Conservation (phyloP, 169 alveolate genomes). For the Babesia sp. region DNA sequence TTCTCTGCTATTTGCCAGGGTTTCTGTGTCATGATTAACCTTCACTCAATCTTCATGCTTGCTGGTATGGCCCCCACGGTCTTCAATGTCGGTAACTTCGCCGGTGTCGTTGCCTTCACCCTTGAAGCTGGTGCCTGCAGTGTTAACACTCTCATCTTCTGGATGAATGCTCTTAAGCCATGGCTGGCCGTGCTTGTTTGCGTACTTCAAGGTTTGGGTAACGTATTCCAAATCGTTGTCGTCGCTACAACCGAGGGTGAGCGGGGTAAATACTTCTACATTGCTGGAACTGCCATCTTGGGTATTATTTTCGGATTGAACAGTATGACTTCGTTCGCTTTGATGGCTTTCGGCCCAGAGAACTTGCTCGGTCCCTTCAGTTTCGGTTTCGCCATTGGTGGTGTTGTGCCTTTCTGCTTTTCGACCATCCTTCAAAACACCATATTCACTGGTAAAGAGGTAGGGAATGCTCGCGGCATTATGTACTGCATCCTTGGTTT, state of each 20-base stretch:
- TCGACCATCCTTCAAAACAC: slow-evolving; percentile 17
- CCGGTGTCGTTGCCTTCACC: slow-evolving; percentile 15
- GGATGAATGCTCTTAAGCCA: slow-evolving; percentile 34
- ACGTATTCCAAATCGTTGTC: slow-evolving; percentile 18
- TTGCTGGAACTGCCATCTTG: neutral
- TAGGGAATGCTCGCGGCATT: neutral
- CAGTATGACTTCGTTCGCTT: slow-evolving; percentile 21
- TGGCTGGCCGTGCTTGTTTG: slow-evolving; percentile 29
- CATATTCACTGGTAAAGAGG: neutral
- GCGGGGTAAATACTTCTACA: slow-evolving; percentile 30
- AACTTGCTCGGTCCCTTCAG: slow-evolving; percentile 39
- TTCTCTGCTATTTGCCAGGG: slow-evolving; percentile 43
- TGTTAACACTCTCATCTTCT: slow-evolving; percentile 25
- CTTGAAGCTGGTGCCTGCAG: slow-evolving; percentile 11
- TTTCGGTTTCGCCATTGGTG: slow-evolving; percentile 40
- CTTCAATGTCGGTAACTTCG: slow-evolving; percentile 8
- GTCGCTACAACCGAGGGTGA: neutral
- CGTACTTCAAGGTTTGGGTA: slow-evolving; percentile 18
- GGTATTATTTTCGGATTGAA: slow-evolving; percentile 27
- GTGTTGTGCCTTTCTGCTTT: slow-evolving; percentile 25
- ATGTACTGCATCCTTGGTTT: slow-evolving; percentile 26
- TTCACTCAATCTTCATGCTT: slow-evolving; percentile 37
- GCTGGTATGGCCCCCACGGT: slow-evolving; percentile 28
- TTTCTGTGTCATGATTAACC: slow-evolving; percentile 25
- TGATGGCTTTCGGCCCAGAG: slow-evolving; percentile 33